A percentile compares a stretch with the other conserved stretches of the same genome.
Evolutionary conservation across 306 rosid species (phyloP).

Genomic region (Casuarina equisetifolia): DNA sequence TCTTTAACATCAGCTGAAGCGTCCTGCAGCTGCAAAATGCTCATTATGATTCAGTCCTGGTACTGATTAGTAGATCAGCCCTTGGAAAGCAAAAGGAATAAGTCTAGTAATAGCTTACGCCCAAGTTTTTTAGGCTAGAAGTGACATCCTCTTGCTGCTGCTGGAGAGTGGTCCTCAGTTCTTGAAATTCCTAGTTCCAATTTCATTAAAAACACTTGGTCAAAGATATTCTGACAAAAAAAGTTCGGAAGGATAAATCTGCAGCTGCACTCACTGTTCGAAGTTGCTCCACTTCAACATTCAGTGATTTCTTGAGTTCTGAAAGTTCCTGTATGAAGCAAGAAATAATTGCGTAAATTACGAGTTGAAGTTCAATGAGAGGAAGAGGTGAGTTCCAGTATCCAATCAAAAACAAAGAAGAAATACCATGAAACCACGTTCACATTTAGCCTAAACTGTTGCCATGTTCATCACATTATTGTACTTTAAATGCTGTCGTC

Average conservation of each 20-base stretch:
- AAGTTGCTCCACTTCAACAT: conserved; percentile 89
- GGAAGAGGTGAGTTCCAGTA: not conserved
- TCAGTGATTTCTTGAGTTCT: conserved; percentile 87
- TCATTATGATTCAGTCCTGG: conserved; percentile 13
- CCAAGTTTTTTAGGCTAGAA: conserved; percentile 69
- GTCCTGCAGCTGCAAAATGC: conserved; percentile 66
- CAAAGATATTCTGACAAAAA: conserved; percentile 3
- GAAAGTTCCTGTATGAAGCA: conserved; percentile 70
- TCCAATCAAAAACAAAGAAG: conserved; percentile 17
- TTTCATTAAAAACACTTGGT: conserved; percentile 12
- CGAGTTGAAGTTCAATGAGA: not conserved
- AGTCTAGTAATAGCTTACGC: conserved; percentile 47
- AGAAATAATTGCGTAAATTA: conserved; percentile 6
- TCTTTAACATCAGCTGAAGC: conserved; percentile 42
- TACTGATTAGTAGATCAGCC: not conserved
- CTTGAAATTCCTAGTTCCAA: conserved; percentile 80
- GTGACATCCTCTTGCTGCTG: conserved; percentile 97
- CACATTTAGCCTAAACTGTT: conserved; percentile 8
- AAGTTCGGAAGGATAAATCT: conserved; percentile 3
- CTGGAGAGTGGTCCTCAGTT: conserved; percentile 85
- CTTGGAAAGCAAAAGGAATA: conserved; percentile 2
- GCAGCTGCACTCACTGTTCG: conserved; percentile 62
- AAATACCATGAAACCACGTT: not conserved
- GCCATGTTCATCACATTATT: not conserved
- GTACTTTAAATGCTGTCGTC: not conserved